A percentile compares a stretch with the other conserved stretches of the same genome.
These are phyloP conservation scores for Pisolithus orientalis DNA, from an alignment of 768 basidiomycete species.

Conservation along the genomic window DNA sequence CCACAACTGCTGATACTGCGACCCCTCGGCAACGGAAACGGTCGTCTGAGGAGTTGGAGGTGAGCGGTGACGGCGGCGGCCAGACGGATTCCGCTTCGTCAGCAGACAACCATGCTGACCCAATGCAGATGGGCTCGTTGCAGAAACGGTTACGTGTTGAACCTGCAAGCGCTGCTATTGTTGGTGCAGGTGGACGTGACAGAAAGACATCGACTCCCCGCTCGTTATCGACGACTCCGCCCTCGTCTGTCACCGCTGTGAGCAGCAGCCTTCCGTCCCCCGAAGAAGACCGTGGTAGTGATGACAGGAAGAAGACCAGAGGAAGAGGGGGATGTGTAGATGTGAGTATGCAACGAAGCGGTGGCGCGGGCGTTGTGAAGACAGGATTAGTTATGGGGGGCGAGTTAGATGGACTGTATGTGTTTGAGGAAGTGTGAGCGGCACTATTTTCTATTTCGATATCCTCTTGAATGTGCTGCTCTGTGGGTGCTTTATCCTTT, in stretches of 20 bases:
- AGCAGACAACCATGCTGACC: constrained; percentile 10
- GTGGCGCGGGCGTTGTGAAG: constrained; percentile 8
- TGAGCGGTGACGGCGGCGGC: constrained; percentile 1
- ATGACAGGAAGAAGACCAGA: neutral
- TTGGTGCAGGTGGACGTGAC: neutral
- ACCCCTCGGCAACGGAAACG: constrained; percentile 36
- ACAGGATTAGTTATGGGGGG: constrained; percentile 25
- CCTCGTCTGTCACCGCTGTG: constrained; percentile 16
- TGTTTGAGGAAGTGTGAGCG: constrained; percentile 17
- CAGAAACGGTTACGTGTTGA: constrained; percentile 27
- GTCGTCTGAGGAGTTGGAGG: constrained; percentile 44
- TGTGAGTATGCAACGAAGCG: constrained; percentile 5
- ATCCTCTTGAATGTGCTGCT: no score
- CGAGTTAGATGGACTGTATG: constrained; percentile 26
- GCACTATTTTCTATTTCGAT: no score
- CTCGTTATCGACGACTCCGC: constrained; percentile 13
- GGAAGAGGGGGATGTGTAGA: constrained; percentile 8
- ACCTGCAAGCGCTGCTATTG: neutral
- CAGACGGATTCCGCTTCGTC: constrained; percentile 6
- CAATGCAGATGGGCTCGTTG: neutral
- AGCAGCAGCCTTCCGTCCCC: constrained; percentile 2
- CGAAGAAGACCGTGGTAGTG: neutral
- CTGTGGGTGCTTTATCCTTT: no score
- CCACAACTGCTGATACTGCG: neutral
- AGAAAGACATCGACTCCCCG: neutral